Conservation (phyloP, 2,329 filamentous ascomycete genomes). For the Balansia obtecta region DNA sequence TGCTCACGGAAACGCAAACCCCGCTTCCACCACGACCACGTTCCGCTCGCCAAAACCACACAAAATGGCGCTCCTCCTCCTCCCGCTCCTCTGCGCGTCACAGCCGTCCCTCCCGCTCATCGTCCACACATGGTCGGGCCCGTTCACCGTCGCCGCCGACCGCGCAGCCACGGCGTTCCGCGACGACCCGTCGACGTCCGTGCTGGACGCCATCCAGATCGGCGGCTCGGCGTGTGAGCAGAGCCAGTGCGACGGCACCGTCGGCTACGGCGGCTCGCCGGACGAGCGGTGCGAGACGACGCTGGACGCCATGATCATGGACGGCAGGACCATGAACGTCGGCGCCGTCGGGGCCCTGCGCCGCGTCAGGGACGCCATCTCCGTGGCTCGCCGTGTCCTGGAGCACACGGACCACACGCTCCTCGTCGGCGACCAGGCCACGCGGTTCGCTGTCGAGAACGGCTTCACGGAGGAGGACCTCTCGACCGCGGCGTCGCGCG, state of each 20-base stretch:
- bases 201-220: conserved; percentile 38
- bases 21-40: too few relatives aligned
- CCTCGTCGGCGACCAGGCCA: conserved; percentile 39
- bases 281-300: conserved; percentile 45
- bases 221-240: conserved; percentile 39
- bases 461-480: conserved; percentile 35
- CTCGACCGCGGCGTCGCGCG: conserved; percentile 26
- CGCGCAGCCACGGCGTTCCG: conserved; percentile 31
- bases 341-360: conserved; percentile 40
- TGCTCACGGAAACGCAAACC: too few relatives aligned
- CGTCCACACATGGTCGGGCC: conserved; percentile 42
- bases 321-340: conserved; percentile 38
- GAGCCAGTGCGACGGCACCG: conserved; percentile 40
- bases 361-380: conserved; percentile 33
- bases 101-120: conserved; percentile 33
- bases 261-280: conserved; percentile 42
- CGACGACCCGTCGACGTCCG: conserved; percentile 18
- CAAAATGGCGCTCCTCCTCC: conserved; percentile 7
- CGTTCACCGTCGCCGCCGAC: conserved; percentile 39
- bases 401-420: conserved; percentile 39
- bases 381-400: conserved; percentile 37
- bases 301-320: conserved; percentile 47
- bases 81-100: conserved; percentile 7
- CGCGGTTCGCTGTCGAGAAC: conserved; percentile 37
- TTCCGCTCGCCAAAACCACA: too few relatives aligned